Percentiles rank a stretch among this genome's conserved stretches.
Conservation (phyloP, 108 stramenopile species). For the Nitzschia sp. region DNA sequence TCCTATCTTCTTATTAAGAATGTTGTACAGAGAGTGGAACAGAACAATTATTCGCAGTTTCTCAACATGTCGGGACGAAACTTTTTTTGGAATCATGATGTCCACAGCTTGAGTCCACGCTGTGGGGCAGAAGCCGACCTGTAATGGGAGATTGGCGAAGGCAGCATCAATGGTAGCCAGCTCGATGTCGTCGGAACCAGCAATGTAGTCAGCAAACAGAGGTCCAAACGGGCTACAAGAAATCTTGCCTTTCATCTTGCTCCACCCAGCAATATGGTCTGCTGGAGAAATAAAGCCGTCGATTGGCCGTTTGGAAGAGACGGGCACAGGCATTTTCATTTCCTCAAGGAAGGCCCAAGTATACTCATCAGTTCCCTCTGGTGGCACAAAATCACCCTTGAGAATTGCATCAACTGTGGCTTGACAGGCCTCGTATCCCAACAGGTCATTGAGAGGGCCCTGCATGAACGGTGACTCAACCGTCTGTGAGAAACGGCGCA, state of each 20-base stretch:
- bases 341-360: neutral
- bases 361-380: neutral
- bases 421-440: neutral
- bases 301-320: neutral
- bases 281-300: neutral
- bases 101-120: conserved; percentile 9
- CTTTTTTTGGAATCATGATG: neutral
- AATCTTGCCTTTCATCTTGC: neutral
- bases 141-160: neutral
- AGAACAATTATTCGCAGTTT: neutral
- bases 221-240: conserved; percentile 4
- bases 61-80: neutral
- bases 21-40: neutral
- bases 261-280: neutral
- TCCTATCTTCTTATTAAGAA: neutral
- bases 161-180: neutral
- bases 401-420: neutral
- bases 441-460: neutral
- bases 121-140: too few species aligned
- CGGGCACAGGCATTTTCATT: neutral
- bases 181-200: neutral
- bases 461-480: neutral
- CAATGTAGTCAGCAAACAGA: neutral
- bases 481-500: neutral
- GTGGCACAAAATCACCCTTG: neutral